Conservation (phyloP, 2,329 filamentous ascomycete species). For the Colletotrichum gigasporum region DNA sequence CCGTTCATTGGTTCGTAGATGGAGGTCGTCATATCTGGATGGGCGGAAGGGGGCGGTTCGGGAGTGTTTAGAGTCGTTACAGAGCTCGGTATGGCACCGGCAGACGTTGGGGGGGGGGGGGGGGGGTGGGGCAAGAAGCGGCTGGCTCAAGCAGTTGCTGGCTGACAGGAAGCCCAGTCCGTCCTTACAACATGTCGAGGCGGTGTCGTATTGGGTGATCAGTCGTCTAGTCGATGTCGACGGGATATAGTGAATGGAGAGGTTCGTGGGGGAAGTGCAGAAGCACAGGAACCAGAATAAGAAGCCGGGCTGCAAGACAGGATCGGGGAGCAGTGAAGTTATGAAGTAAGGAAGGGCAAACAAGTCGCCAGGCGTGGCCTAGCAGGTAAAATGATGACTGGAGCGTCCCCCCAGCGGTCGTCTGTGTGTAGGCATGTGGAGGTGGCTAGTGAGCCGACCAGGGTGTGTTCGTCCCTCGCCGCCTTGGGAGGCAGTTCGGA, state of each 20-base stretch:
- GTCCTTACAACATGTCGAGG: constrained; percentile 20
- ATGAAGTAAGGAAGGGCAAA: constrained; percentile 27
- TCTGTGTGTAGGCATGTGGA: constrained; percentile 27
- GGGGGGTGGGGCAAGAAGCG: background rate
- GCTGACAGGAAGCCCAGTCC: constrained; percentile 3
- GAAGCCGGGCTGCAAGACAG: constrained; percentile 11
- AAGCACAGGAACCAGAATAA: constrained; percentile 22
- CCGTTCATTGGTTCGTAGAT: constrained; percentile 52
- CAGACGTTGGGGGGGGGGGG: background rate
- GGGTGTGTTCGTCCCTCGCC: constrained; percentile 27
- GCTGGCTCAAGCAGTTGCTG: constrained; percentile 8
- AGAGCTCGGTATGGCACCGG: background rate
- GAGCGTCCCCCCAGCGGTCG: constrained; percentile 9
- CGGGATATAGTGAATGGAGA: background rate
- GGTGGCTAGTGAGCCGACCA: constrained; percentile 28
- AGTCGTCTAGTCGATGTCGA: background rate
- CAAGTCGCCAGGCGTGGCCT: constrained; percentile 21
- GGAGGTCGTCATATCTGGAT: constrained; percentile 49
- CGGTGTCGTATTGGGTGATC: background rate
- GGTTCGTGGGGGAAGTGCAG: constrained; percentile 15
- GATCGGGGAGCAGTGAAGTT: constrained; percentile 30
- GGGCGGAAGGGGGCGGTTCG: background rate
- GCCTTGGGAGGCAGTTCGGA: constrained; percentile 26
- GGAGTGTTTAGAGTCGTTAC: background rate
- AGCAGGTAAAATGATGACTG: constrained; percentile 30